phyloP scores from a whole-genome alignment of 2,329 filamentous ascomycete species.

The Coccinonectria pachysandricola region DNA sequence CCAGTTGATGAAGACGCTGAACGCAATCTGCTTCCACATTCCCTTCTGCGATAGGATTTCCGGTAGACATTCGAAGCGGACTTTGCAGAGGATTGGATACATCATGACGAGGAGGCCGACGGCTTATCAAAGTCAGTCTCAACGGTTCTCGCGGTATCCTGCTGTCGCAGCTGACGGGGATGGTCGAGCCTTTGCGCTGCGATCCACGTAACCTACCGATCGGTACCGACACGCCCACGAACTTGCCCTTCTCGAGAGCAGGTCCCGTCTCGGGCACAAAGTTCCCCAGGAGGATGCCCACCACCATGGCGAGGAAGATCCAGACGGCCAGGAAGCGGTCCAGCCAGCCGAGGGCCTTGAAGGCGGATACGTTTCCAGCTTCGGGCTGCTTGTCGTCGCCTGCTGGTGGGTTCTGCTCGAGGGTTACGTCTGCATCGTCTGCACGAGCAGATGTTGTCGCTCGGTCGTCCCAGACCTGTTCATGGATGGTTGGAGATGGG shows the following conservation, averaged over 20 bases:
- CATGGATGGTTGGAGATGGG: too few relatives aligned
- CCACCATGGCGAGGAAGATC: constrained; percentile 69
- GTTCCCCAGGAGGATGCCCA: constrained; percentile 68
- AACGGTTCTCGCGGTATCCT: too few relatives aligned
- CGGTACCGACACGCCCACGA: constrained; percentile 58
- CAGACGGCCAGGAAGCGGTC: constrained; percentile 57
- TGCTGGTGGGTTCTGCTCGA: constrained; percentile 6
- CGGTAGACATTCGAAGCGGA: constrained; percentile 67
- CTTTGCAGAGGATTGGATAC: constrained; percentile 87
- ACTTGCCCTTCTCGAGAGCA: constrained; percentile 58
- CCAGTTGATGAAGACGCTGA: constrained; percentile 75
- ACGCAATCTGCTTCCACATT: constrained; percentile 70
- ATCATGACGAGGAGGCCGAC: constrained; percentile 83
- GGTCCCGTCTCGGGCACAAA: constrained; percentile 54
- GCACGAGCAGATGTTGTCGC: too few relatives aligned
- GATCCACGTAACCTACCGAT: constrained; percentile 36
- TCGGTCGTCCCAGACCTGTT: too few relatives aligned
- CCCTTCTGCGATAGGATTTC: constrained; percentile 47
- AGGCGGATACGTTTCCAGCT: constrained; percentile 25
- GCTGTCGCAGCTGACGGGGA: neutral
- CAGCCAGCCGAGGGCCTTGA: constrained; percentile 46
- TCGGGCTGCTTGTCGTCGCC: neutral
- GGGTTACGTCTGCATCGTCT: too few relatives aligned
- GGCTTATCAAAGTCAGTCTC: too few relatives aligned
- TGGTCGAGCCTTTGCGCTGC: too few relatives aligned